phyloP scores from a whole-genome alignment of 768 basidiomycete species.

The Hericium erinaceus region DNA sequence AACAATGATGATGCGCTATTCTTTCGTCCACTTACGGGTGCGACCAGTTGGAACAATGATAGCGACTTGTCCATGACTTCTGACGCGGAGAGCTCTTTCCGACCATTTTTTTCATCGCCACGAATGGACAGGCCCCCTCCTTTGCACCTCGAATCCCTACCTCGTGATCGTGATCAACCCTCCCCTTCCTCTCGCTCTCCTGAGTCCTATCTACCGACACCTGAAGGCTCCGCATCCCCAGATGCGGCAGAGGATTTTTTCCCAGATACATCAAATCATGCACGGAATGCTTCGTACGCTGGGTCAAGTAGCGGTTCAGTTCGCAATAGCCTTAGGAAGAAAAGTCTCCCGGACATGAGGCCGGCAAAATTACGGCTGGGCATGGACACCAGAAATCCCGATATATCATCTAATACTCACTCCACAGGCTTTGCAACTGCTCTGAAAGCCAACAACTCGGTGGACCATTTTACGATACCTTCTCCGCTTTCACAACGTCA shows the following conservation, averaged over 20 bases:
- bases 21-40: constrained; percentile 24
- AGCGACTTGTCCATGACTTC: constrained; percentile 40
- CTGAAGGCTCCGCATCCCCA: constrained; percentile 40
- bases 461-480: constrained; percentile 20
- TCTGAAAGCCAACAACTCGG: constrained; percentile 3
- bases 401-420: constrained; percentile 11
- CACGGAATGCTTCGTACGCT: constrained; percentile 43
- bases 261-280: constrained; percentile 23
- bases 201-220: constrained; percentile 47
- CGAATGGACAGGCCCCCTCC: constrained; percentile 36
- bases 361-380: constrained; percentile 34
- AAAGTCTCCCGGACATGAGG: constrained; percentile 82
- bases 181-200: constrained; percentile 41
- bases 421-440: constrained; percentile 3
- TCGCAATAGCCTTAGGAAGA: constrained; percentile 46
- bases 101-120: constrained; percentile 1
- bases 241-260: constrained; percentile 24
- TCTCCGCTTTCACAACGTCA: constrained; percentile 34
- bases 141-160: constrained; percentile 38
- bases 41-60: neutral
- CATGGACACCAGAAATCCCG: constrained; percentile 16
- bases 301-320: constrained; percentile 27
- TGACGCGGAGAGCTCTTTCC: neutral
- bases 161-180: constrained; percentile 20
- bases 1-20: constrained; percentile 22